Percentiles rank a stretch among this genome's conserved stretches.
Conservation (phyloP, 2,329 filamentous ascomycete species). For the Xylariales sp. region DNA sequence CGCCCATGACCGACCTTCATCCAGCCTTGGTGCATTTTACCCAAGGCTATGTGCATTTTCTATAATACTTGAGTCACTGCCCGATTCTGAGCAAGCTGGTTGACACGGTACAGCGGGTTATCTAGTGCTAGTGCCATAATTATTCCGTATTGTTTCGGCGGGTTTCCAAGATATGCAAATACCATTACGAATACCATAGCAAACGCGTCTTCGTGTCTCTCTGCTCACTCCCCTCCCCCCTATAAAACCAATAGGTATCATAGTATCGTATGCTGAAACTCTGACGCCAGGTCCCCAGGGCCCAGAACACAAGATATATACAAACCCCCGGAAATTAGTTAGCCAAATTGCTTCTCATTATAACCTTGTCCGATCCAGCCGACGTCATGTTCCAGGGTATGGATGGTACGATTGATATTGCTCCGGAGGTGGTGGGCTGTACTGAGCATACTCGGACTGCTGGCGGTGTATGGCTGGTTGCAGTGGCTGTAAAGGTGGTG, state of each 20-base stretch:
- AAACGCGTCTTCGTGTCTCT: too few relatives aligned
- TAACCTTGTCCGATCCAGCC: background rate
- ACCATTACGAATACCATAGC: too few relatives aligned
- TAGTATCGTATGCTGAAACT: conserved; percentile 41
- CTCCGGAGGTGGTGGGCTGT: conserved; percentile 45
- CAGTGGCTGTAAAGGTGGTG: conserved; percentile 39
- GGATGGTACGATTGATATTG: conserved; percentile 47
- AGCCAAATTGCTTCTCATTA: background rate
- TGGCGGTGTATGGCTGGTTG: conserved; percentile 33
- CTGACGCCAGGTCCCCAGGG: conserved; percentile 34
- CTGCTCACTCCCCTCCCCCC: background rate
- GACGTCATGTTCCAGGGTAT: conserved; percentile 41
- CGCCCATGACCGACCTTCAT: background rate
- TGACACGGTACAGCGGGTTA: background rate
- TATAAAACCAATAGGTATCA: conserved; percentile 41
- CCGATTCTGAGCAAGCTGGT: background rate
- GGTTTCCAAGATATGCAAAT: too few relatives aligned
- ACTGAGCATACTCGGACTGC: conserved; percentile 45
- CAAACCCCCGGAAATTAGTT: conserved; percentile 9
- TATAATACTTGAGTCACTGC: background rate
- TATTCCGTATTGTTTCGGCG: too few relatives aligned
- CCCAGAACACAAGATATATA: conserved; percentile 25
- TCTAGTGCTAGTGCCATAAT: too few relatives aligned
- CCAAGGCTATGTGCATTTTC: background rate
- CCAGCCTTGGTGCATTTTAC: background rate